Base-by-base conservation (phyloP, 1,284 basidiomycete species). In the Ustilago tritici region DNA sequence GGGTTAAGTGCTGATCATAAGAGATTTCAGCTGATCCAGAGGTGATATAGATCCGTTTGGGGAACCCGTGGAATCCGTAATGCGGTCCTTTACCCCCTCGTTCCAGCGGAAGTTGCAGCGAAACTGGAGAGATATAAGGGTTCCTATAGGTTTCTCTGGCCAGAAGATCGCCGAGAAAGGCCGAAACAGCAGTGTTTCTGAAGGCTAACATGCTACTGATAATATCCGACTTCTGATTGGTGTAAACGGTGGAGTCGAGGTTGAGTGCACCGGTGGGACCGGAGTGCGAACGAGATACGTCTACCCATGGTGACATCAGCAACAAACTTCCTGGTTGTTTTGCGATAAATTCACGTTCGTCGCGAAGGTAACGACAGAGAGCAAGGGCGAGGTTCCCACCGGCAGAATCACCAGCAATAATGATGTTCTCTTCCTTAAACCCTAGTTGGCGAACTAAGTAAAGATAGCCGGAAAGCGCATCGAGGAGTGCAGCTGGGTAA, bases 311-410 rank as follows among this genome's bases (percentile, higher is more conserved):
- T 38, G 83, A 84, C 55, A 85, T 65, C 19, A 85, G 78, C 38
- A 85, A 58, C 53, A 85, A 28, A 2, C 68, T 56, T 2, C 70
- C 75, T 8, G 82, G 80, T 62, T 78, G 62, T 15, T 35, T 46
- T 31, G 66, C 79, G 17, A 81, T 60, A 12, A 9, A 1, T 14
- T 60, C 56, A 10, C 67, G 58, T 54, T 83, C 82, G 62, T 87
- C 86, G 4, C 85, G 78, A 40, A 87, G 63, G 61, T 86, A 87
- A 0, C 86, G 78, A 49, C 83, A 85, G 43, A 87, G 74, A 0
- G 90, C 90, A 3, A 92, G 87, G 0, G 90, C 90, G 3, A 92
- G 87, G 81, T 92, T 92, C 0, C 91, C 92, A 3, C 92, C 92
- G 0, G 92, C 91, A 49, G 90, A 91, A 82, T 93, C 92, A 19